Conservation (phyloP, 2,329 filamentous ascomycete species). For the Paecilomyces niveus region DNA sequence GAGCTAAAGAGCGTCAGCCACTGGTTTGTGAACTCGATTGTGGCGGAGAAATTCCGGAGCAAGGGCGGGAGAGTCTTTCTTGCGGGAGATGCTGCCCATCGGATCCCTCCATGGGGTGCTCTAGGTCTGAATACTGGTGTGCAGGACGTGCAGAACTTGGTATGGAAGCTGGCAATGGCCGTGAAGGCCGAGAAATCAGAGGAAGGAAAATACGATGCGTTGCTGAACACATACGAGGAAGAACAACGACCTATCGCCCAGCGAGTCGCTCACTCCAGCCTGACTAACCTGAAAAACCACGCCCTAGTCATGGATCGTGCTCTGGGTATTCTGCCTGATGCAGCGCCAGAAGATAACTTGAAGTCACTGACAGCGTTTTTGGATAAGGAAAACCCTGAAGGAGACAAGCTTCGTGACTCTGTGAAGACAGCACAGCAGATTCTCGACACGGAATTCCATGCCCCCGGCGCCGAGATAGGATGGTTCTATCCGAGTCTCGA, state of each 20-base stretch:
- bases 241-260: conserved; percentile 29
- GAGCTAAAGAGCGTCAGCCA: conserved; percentile 24
- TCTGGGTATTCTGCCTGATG: conserved; percentile 18
- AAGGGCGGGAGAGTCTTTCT: conserved; percentile 22
- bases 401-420: conserved; percentile 12
- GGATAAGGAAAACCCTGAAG: conserved; percentile 11
- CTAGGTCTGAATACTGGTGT: conserved; percentile 32
- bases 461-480: conserved; percentile 24
- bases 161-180: conserved; percentile 30
- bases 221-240: conserved; percentile 25
- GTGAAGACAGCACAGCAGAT: conserved; percentile 17
- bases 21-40: conserved; percentile 24
- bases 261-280: conserved; percentile 17
- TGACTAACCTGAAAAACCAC: conserved; percentile 24
- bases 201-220: conserved; percentile 8
- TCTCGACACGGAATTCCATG: conserved; percentile 27
- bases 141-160: conserved; percentile 31
- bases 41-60: conserved; percentile 19
- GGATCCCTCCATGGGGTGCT: conserved; percentile 28
- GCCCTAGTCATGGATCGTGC: conserved; percentile 23
- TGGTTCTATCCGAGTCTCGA: conserved; percentile 27
- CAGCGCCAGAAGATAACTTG: conserved; percentile 14
- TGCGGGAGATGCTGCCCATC: conserved; percentile 32
- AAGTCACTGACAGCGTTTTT: conserved; percentile 17
- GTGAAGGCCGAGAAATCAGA: conserved; percentile 9